These are phyloP conservation scores for Phoenix roebelenii DNA, from an alignment of 176 grass and related monocot genomes.

Conservation along the genomic window DNA sequence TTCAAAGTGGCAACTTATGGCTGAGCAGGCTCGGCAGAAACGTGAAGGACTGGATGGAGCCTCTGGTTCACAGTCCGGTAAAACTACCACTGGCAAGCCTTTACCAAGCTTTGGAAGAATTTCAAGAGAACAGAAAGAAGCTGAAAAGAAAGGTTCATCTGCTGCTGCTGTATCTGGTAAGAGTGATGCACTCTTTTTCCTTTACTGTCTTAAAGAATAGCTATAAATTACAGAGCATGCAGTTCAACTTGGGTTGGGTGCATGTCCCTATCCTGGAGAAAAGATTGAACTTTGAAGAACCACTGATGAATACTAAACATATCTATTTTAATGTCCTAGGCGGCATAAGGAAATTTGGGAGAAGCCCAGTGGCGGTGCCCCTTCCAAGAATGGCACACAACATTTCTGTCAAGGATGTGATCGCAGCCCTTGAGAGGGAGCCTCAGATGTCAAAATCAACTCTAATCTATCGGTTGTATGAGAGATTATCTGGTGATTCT, in stretches of 20 bases:
- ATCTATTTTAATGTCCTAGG: slow-evolving; percentile 32
- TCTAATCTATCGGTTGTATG: slow-evolving; percentile 58
- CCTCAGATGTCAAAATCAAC: slow-evolving; percentile 83
- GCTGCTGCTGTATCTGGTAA: slow-evolving; percentile 46
- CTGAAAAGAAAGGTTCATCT: slow-evolving; percentile 54
- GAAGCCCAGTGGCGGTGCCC: not conserved
- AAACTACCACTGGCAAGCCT: slow-evolving; percentile 24
- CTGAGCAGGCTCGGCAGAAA: slow-evolving; percentile 68
- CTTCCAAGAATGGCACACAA: slow-evolving; percentile 42
- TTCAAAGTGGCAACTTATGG: slow-evolving; percentile 89
- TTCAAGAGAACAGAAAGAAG: slow-evolving; percentile 58
- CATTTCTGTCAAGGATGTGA: slow-evolving; percentile 72
- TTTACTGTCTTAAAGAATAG: not conserved
- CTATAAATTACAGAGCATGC: too few species aligned
- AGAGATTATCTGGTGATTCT: slow-evolving; percentile 20
- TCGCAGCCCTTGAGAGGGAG: slow-evolving; percentile 72
- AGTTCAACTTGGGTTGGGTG: too few species aligned
- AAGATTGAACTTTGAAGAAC: too few species aligned
- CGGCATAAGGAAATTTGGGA: slow-evolving; percentile 37
- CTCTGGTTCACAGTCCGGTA: slow-evolving; percentile 35
- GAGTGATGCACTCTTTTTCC: not conserved
- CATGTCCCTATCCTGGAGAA: too few species aligned
- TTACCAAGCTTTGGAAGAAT: slow-evolving; percentile 36
- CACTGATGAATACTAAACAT: too few species aligned
- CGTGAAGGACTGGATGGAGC: slow-evolving; percentile 45